Percentiles rank a stretch among this genome's conserved stretches.
phyloP scores from a whole-genome alignment of 169 alveolate genomes.

The Cryptosporidium muris region DNA sequence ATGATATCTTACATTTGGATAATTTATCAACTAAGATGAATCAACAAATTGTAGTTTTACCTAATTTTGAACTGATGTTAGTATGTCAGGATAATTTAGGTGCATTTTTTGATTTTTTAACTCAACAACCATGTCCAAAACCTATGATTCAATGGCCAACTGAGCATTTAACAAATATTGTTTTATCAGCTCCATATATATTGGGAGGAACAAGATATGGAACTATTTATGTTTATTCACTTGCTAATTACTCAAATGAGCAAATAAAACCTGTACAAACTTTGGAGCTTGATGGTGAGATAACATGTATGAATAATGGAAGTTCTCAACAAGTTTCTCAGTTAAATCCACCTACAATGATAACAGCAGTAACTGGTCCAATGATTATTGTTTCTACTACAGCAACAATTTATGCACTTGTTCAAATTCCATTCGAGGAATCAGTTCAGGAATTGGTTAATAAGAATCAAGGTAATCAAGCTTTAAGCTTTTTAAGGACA shows the following conservation, averaged over 20 bases:
- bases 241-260: constrained; percentile 22
- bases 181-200: constrained; percentile 49
- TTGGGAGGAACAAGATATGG: constrained; percentile 65
- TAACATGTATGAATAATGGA: constrained; percentile 48
- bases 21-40: constrained; percentile 23
- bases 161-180: constrained; percentile 62
- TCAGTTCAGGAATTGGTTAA: constrained; percentile 40
- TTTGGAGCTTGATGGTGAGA: constrained; percentile 64
- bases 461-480: constrained; percentile 59
- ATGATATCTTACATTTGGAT: constrained; percentile 43
- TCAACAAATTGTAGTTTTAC: constrained; percentile 25
- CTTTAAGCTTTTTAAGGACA: constrained; percentile 33
- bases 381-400: constrained; percentile 37
- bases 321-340: constrained; percentile 18
- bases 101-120: constrained; percentile 35
- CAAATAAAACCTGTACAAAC: constrained; percentile 22
- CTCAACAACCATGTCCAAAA: constrained; percentile 54
- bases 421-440: constrained; percentile 62
- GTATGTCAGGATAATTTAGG: constrained; percentile 67
- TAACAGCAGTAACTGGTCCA: constrained; percentile 48
- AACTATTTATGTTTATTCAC: constrained; percentile 50
- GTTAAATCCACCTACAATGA: constrained; percentile 4
- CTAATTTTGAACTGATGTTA: constrained; percentile 59
- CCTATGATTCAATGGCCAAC: constrained; percentile 70
- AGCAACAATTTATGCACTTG: constrained; percentile 37